Evolutionary conservation across 176 grass and related monocot genomes (phyloP).

Genomic region (Lolium perenne): DNA sequence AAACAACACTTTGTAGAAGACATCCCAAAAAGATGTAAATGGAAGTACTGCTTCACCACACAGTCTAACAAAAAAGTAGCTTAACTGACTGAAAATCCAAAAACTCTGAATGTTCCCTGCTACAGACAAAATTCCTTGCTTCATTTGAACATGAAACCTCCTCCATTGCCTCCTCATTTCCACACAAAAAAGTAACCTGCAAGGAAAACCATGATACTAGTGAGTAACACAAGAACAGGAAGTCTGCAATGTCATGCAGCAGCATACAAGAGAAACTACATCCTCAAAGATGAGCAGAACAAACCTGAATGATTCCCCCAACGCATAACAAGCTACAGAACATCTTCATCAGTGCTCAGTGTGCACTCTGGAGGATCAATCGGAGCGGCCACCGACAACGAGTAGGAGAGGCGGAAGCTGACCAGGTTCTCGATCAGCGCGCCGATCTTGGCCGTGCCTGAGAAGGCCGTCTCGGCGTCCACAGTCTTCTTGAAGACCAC

Average conservation of each 20-base stretch:
- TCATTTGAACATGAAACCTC: neutral
- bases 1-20: neutral
- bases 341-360: neutral
- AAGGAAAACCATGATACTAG: neutral
- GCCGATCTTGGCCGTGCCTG: constrained; percentile 43
- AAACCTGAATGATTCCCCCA: constrained; percentile 36
- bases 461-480: constrained; percentile 59
- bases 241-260: neutral
- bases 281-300: neutral
- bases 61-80: neutral
- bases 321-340: constrained; percentile 15
- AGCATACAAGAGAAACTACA: neutral
- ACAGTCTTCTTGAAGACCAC: constrained; percentile 55
- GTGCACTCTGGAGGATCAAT: neutral
- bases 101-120: constrained; percentile 17
- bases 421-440: constrained; percentile 37
- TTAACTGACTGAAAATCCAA: too few relatives aligned
- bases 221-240: neutral
- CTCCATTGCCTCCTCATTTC: neutral
- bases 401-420: constrained; percentile 56
- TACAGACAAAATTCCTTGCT: neutral
- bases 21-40: neutral
- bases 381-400: constrained; percentile 21
- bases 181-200: neutral
- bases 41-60: neutral